These are phyloP conservation scores for Dipteronia sinensis DNA, from an alignment of 345 rosid genomes.

Conservation along the genomic window DNA sequence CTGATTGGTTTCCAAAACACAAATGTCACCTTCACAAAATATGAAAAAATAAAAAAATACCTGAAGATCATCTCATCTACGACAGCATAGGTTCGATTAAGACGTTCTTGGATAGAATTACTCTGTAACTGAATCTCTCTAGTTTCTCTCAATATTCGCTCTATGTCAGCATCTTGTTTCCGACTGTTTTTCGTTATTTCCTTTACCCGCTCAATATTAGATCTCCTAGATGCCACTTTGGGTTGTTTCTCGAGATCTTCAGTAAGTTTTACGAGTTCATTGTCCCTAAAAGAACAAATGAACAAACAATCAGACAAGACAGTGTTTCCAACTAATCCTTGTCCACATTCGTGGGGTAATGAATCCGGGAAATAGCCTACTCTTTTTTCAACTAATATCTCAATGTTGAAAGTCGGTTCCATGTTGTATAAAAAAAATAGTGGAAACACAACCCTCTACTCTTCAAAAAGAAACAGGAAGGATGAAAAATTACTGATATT, in stretches of 20 bases:
- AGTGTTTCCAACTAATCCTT: background rate
- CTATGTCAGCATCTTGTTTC: conserved; percentile 78
- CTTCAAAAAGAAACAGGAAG: conserved; percentile 1
- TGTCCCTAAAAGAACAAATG: conserved; percentile 50
- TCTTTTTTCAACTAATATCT: background rate
- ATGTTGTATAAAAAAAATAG: background rate
- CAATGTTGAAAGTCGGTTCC: background rate
- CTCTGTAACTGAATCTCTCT: conserved; percentile 86
- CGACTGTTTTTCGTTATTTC: conserved; percentile 86
- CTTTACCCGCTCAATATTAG: conserved; percentile 63
- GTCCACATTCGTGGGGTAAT: background rate
- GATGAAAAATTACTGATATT: background rate
- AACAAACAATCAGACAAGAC: background rate
- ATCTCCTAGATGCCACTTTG: conserved; percentile 52
- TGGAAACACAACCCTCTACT: background rate
- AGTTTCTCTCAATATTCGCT: conserved; percentile 69
- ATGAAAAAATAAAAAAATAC: conserved; percentile 27
- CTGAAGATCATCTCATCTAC: conserved; percentile 80
- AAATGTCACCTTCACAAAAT: background rate
- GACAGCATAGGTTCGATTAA: conserved; percentile 76
- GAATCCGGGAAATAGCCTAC: background rate
- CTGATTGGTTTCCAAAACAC: background rate
- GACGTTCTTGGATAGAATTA: conserved; percentile 81
- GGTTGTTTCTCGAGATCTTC: conserved; percentile 53
- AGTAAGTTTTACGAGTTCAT: conserved; percentile 50